Conservation (phyloP, 768 basidiomycete species). For the Scleroderma citrinum region DNA sequence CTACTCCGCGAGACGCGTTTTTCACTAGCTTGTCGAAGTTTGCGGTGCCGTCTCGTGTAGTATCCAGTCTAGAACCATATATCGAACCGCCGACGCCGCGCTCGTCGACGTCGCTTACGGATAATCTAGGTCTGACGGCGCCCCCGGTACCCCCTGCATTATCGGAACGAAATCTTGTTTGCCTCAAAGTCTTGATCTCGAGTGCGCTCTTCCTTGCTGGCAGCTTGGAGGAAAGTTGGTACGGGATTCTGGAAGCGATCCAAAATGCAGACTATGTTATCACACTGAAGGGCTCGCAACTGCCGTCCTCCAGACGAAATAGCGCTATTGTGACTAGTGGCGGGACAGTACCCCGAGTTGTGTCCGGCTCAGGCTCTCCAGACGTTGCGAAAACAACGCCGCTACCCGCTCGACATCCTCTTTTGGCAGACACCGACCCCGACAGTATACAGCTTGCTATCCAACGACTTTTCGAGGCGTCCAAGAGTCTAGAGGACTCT, state of each 20-base stretch:
- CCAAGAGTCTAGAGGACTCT: constrained; percentile 74
- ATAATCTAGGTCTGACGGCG: constrained; percentile 57
- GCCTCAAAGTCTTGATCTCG: constrained; percentile 75
- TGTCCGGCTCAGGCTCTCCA: constrained; percentile 25
- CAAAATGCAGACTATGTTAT: constrained; percentile 96
- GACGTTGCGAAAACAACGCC: constrained; percentile 16
- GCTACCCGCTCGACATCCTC: constrained; percentile 42
- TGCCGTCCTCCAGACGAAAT: constrained; percentile 26
- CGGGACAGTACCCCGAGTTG: constrained; percentile 32
- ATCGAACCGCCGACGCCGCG: constrained; percentile 54
- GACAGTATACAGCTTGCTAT: constrained; percentile 71
- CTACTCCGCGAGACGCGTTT: constrained; percentile 90
- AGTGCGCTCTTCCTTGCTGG: constrained; percentile 79
- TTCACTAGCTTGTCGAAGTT: constrained; percentile 86
- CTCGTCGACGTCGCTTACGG: constrained; percentile 51
- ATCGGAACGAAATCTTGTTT: constrained; percentile 86
- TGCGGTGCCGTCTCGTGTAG: constrained; percentile 85
- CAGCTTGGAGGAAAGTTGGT: constrained; percentile 89
- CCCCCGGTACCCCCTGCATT: constrained; percentile 62
- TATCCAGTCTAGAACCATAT: constrained; percentile 71
- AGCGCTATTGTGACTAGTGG: constrained; percentile 30
- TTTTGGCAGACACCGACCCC: constrained; percentile 67
- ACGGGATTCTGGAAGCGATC: constrained; percentile 79
- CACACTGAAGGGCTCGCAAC: constrained; percentile 46
- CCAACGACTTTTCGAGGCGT: constrained; percentile 80